Evolutionary conservation across 106 monocot genomes (phyloP).

Genomic region (Triglochin maritima): DNA sequence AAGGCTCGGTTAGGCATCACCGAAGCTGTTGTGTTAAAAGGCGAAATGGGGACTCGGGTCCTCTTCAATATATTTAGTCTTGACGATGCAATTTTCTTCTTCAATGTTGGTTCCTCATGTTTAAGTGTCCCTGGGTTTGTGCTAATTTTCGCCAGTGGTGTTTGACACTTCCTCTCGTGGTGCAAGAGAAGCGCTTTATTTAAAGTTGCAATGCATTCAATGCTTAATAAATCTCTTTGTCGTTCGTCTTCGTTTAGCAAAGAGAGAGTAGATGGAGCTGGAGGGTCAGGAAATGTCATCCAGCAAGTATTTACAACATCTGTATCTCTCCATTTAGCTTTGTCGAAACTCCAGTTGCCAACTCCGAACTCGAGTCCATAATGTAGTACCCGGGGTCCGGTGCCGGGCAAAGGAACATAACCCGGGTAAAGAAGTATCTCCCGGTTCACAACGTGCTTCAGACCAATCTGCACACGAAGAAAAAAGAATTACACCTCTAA

Average conservation of each 20-base stretch:
- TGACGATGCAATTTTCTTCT: conserved; percentile 3
- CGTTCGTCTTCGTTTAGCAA: conserved; percentile 18
- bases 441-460: conserved; percentile 57
- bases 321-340: conserved; percentile 73
- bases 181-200: conserved; percentile 75
- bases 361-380: conserved; percentile 79
- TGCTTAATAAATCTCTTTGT: conserved; percentile 69
- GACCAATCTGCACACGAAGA: conserved; percentile 48
- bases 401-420: conserved; percentile 58
- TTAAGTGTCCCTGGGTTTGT: neutral
- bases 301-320: conserved; percentile 86
- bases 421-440: conserved; percentile 95
- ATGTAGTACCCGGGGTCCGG: conserved; percentile 71
- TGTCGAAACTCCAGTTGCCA: conserved; percentile 96
- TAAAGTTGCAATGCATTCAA: conserved; percentile 66
- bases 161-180: conserved; percentile 47
- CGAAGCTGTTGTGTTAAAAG: conserved; percentile 5
- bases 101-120: neutral
- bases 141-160: neutral
- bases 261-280: conserved; percentile 46
- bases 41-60: conserved; percentile 1
- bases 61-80: neutral
- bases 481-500: neutral
- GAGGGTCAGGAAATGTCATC: conserved; percentile 95
- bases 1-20: conserved; percentile 5